Evolutionary conservation across 2,329 filamentous ascomycete genomes (phyloP), one percentile per base, ranked within the genome.

Genomic region (Hymenoscyphus albidus): DNA sequence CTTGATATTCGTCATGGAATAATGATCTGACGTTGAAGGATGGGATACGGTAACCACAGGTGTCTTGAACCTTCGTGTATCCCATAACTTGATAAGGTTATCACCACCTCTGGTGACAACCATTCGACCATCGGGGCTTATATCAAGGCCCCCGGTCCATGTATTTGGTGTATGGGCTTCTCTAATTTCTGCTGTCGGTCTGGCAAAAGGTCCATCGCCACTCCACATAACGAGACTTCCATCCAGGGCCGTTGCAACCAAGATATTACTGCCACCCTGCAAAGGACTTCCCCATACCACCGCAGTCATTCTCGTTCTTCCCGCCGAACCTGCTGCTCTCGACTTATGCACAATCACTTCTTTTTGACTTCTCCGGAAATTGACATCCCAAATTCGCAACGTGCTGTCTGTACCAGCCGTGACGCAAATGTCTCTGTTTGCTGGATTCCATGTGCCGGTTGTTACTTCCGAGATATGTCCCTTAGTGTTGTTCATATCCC

Each of bases 401-500:
- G 95, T 99, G 75, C 94, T 97, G 76, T 99, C 95, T 9, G 93
- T 96, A 7, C 93, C 93, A 48, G 93, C 93, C 1, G 95, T 99
- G 32, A 94, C 88, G 74, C 92, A 96, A 0, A 93, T 72, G 70
- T 97, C 93, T 73, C 84, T 88, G 75, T 97, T 88, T 2, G 88
- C 88, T 0, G 95, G 95, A 77, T 94, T 92, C 95, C 95, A 99
- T 48, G 89, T 90, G 27, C 92, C 94, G 27, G 89, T 90, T 3
- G 92, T 93, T 51, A 97, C 86, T 77, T 97, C 95, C 3, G 93
- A 93, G 61, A 97, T 88, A 77, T 99, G 95, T 1, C 95, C 95
- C 76, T 97, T 98, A 4, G 95, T 99, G 76, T 98, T 93, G 78
- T 97, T 87, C 90, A 98, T 96, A 76, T 99, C 95, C 62, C 94